Percentiles rank a stretch among this genome's conserved stretches.
Evolutionary conservation across 257 asterid species (phyloP).

Genomic region (Avicennia marina): DNA sequence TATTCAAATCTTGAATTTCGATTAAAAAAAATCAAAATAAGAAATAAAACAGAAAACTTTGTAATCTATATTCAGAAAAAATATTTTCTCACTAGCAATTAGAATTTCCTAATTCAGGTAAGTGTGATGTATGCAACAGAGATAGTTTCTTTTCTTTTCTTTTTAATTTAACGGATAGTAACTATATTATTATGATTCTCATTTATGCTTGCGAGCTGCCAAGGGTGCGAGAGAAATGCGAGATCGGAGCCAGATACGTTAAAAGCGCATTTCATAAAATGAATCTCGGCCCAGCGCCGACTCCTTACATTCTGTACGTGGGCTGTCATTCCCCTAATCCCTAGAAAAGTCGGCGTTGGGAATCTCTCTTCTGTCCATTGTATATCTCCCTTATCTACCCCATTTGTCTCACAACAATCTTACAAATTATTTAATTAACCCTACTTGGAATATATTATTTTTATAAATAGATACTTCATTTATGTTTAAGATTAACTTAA

Average conservation of each 20-base stretch:
- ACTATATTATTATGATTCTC: too few species aligned
- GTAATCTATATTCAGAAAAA: too few species aligned
- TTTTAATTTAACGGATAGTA: too few species aligned
- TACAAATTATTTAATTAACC: background rate
- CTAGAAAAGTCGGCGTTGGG: constrained; percentile 31
- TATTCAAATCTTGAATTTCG: too few species aligned
- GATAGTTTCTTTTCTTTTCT: too few species aligned
- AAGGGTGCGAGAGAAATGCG: background rate
- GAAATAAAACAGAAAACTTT: too few species aligned
- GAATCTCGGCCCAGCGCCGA: constrained; percentile 29
- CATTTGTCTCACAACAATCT: constrained; percentile 11
- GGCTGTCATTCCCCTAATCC: constrained; percentile 45
- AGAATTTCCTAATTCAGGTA: too few species aligned
- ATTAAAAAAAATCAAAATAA: too few species aligned
- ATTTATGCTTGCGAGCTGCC: too few species aligned
- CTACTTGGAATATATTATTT: constrained; percentile 15
- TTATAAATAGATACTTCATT: constrained; percentile 13
- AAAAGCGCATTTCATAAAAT: background rate
- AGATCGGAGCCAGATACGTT: constrained; percentile 12
- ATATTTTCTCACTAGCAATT: too few species aligned
- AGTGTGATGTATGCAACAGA: too few species aligned
- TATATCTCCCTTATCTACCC: constrained; percentile 20
- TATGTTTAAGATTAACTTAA: constrained; percentile 38
- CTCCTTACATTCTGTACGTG: constrained; percentile 39
- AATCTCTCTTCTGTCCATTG: constrained; percentile 3